Evolutionary conservation across 2,329 filamentous ascomycete species (phyloP).

Genomic region (Neobulgaria alba): DNA sequence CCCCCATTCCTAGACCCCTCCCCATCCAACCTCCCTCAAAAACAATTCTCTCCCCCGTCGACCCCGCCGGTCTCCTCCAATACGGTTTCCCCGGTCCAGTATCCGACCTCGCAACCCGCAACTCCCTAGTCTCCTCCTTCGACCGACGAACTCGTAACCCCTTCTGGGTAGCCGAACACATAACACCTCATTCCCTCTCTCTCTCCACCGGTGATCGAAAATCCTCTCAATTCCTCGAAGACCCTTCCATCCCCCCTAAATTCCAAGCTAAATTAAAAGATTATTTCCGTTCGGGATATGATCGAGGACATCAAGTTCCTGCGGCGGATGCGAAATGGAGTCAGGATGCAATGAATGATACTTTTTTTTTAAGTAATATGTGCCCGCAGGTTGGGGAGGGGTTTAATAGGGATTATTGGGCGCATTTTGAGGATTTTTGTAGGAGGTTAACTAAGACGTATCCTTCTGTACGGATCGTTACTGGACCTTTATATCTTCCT

Average conservation of each 20-base stretch:
- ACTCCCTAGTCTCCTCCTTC: constrained; percentile 76
- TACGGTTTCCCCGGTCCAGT: constrained; percentile 91
- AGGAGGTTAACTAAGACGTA: constrained; percentile 71
- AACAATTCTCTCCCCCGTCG: constrained; percentile 44
- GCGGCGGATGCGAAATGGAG: constrained; percentile 95
- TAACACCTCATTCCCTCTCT: constrained; percentile 77
- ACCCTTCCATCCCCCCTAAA: constrained; percentile 66
- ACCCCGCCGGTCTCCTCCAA: constrained; percentile 69
- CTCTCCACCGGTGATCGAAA: constrained; percentile 72
- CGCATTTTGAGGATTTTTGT: constrained; percentile 97
- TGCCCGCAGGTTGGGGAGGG: constrained; percentile 96
- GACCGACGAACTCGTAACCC: constrained; percentile 89
- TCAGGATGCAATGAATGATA: constrained; percentile 89
- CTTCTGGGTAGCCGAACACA: constrained; percentile 92
- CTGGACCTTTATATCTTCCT: constrained; percentile 87
- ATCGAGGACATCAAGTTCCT: constrained; percentile 93
- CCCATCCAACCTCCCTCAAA: constrained; percentile 6
- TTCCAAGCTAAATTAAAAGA: constrained; percentile 89
- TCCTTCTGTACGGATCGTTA: constrained; percentile 83
- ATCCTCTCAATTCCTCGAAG: constrained; percentile 76
- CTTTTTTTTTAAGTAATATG: constrained; percentile 92
- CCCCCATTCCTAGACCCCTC: constrained; percentile 22
- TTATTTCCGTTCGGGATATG: constrained; percentile 91
- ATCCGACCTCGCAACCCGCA: constrained; percentile 68
- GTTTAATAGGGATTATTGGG: constrained; percentile 99